A percentile compares a stretch with the other conserved stretches of the same genome.
These are phyloP conservation scores for Fusarium tanahbumbuense DNA, from an alignment of 2,329 filamentous ascomycete genomes.

Conservation along the genomic window DNA sequence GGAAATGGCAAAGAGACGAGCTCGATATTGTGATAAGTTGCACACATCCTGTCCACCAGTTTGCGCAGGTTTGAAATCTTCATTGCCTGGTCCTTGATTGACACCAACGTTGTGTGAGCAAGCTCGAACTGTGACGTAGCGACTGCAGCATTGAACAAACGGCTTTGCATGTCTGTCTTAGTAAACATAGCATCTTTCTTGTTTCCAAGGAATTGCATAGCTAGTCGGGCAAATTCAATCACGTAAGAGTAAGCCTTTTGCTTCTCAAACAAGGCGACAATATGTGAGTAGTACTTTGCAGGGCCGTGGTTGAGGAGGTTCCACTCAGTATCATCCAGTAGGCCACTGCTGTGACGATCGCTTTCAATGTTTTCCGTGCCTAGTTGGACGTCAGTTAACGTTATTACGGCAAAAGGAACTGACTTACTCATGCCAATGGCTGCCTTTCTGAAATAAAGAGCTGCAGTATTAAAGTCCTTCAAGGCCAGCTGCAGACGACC, in stretches of 20 bases:
- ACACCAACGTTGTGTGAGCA: slow-evolving; percentile 81
- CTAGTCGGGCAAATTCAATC: slow-evolving; percentile 82
- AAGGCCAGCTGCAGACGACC: slow-evolving; percentile 81
- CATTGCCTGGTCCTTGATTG: slow-evolving; percentile 77
- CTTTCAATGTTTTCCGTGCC: slow-evolving; percentile 60
- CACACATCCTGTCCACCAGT: slow-evolving; percentile 77
- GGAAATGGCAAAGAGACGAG: slow-evolving; percentile 84
- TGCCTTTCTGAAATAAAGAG: slow-evolving; percentile 82
- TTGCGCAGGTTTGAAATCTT: slow-evolving; percentile 77
- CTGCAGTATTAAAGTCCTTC: slow-evolving; percentile 78
- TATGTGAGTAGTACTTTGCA: slow-evolving; percentile 86
- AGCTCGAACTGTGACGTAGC: slow-evolving; percentile 83
- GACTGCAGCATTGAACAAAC: slow-evolving; percentile 85
- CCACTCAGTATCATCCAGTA: slow-evolving; percentile 82
- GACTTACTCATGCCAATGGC: slow-evolving; percentile 84
- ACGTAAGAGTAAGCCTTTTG: slow-evolving; percentile 82
- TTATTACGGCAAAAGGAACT: neutral
- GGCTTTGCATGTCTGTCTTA: slow-evolving; percentile 79
- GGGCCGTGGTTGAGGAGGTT: slow-evolving; percentile 76
- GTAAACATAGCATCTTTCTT: slow-evolving; percentile 54
- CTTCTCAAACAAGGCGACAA: slow-evolving; percentile 84
- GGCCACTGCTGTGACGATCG: slow-evolving; percentile 68
- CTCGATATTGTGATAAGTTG: slow-evolving; percentile 71
- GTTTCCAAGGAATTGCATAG: slow-evolving; percentile 70
- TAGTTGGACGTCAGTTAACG: slow-evolving; percentile 49